These are phyloP conservation scores for Filobasidium uniguttulatum DNA, from an alignment of 1,284 basidiomycete genomes.

Conservation along the genomic window DNA sequence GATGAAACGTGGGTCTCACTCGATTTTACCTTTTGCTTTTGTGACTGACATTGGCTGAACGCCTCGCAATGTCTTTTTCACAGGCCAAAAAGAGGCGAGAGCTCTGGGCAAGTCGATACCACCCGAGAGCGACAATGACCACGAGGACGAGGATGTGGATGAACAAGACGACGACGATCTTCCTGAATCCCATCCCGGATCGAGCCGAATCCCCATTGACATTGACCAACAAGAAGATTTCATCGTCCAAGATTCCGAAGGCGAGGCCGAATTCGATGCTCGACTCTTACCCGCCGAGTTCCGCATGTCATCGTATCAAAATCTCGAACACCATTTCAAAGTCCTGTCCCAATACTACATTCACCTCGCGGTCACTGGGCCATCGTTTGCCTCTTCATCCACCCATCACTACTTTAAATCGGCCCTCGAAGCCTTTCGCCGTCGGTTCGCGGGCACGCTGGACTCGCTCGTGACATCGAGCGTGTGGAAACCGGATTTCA, in stretches of 20 bases:
- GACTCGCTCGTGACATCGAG: slow-evolving; percentile 13
- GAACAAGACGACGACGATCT: slow-evolving; percentile 29
- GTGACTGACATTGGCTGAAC: not conserved
- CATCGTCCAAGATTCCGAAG: slow-evolving; percentile 39
- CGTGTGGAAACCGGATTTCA: slow-evolving; percentile 58
- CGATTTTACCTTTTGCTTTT: slow-evolving; percentile 6
- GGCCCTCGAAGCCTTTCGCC: slow-evolving; percentile 16
- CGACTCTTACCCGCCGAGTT: slow-evolving; percentile 55
- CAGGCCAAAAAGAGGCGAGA: slow-evolving; percentile 40
- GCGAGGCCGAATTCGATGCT: slow-evolving; percentile 41
- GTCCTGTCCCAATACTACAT: slow-evolving; percentile 73
- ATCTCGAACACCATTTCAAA: slow-evolving; percentile 32
- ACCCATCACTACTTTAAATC: slow-evolving; percentile 24
- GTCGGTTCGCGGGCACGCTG: slow-evolving; percentile 8
- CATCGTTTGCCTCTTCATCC: slow-evolving; percentile 10
- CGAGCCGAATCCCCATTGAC: slow-evolving; percentile 3
- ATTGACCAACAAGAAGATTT: slow-evolving; percentile 24
- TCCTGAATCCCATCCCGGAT: slow-evolving; percentile 7
- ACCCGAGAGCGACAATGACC: slow-evolving; percentile 25
- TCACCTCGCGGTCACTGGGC: slow-evolving; percentile 50
- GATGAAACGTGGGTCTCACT: slow-evolving; percentile 44
- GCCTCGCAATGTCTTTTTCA: not conserved
- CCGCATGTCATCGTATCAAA: slow-evolving; percentile 58
- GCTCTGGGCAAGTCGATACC: slow-evolving; percentile 33
- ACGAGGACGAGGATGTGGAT: slow-evolving; percentile 31